Percentiles rank a stretch among this genome's conserved stretches.
These are phyloP conservation scores for Aspergillus chevalieri DNA, from an alignment of 2,329 filamentous ascomycete genomes.

Conservation along the genomic window DNA sequence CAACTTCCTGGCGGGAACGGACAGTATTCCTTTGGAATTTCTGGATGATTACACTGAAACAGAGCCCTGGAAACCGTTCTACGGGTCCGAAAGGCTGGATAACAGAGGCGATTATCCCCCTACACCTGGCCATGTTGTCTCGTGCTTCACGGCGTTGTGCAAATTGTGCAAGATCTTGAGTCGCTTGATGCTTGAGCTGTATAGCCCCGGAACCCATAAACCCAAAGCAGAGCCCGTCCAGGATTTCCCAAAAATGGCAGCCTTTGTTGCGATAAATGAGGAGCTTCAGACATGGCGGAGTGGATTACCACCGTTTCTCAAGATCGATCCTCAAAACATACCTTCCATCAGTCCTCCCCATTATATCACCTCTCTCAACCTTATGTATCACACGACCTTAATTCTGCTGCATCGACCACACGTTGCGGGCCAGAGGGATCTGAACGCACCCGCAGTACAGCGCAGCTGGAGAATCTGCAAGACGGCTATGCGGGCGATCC, in stretches of 20 bases:
- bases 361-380: slow-evolving; percentile 37
- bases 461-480: slow-evolving; percentile 12
- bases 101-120: slow-evolving; percentile 12
- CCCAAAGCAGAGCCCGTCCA: slow-evolving; percentile 24
- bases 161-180: slow-evolving; percentile 43
- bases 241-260: not conserved
- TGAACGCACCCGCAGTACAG: not conserved
- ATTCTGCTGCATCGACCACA: slow-evolving; percentile 47
- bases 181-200: slow-evolving; percentile 39
- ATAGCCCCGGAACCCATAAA: slow-evolving; percentile 17
- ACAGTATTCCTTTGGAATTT: slow-evolving; percentile 16
- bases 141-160: slow-evolving; percentile 22
- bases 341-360: slow-evolving; percentile 29
- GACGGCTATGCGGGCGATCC: slow-evolving; percentile 16
- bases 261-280: slow-evolving; percentile 28
- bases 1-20: slow-evolving; percentile 13
- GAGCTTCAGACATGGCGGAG: slow-evolving; percentile 38
- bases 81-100: slow-evolving; percentile 13
- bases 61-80: slow-evolving; percentile 23
- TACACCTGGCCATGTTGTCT: slow-evolving; percentile 20
- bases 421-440: not conserved
- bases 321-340: slow-evolving; percentile 28
- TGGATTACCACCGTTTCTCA: slow-evolving; percentile 37
- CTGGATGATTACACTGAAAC: slow-evolving; percentile 22
- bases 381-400: slow-evolving; percentile 45